Evolutionary conservation across 805 yeast species (phyloP), one percentile per base, ranked within the genome.

Genomic region (Geotrichum ghanense): DNA sequence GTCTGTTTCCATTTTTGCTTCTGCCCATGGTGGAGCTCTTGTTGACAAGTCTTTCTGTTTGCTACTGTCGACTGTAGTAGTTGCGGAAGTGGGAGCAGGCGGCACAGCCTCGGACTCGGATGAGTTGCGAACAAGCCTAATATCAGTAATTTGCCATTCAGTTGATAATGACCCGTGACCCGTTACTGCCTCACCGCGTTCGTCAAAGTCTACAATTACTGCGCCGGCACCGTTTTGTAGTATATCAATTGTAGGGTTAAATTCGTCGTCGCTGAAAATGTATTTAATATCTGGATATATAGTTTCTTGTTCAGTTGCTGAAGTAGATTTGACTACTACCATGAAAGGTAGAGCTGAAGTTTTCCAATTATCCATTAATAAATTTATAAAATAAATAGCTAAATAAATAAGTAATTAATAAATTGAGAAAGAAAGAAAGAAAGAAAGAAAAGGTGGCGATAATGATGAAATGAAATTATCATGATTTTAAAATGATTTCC

Each of bases 271-370:
- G 1, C 51, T 48, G 45, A 63, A 66, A 10, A 66, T 57, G 42
- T 64, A 64, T 45, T 59, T 64, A 6, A 66, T 63, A 26, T 61
- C 65, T 3, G 70, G 70, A 48, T 66, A 63, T 34, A 60, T 31
- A 3, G 60, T 57, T 3, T 48, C 44, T 20, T 47, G 42, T 27
- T 43, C 47, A 10, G 31, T 39, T 35, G 46, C 53, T 7, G 51
- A 45, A 19, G 40, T 40, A 44, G 53, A 53, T 27, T 48, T 42
- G 21, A 53, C 43, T 2, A 53, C 51, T 10, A 55, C 56, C 41
- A 51, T 50, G 48, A 55, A 55, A 6, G 58, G 58, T 24, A 55
- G 45, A 6, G 51, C 45, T 6, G 58, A 51, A 17, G 43, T 43
- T 9, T 14, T 27, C 57, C 57, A 54, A 22, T 42, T 34, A 6